Evolutionary conservation across 148 eudicot genomes (phyloP).

Genomic region (Rhododendron vialii): DNA sequence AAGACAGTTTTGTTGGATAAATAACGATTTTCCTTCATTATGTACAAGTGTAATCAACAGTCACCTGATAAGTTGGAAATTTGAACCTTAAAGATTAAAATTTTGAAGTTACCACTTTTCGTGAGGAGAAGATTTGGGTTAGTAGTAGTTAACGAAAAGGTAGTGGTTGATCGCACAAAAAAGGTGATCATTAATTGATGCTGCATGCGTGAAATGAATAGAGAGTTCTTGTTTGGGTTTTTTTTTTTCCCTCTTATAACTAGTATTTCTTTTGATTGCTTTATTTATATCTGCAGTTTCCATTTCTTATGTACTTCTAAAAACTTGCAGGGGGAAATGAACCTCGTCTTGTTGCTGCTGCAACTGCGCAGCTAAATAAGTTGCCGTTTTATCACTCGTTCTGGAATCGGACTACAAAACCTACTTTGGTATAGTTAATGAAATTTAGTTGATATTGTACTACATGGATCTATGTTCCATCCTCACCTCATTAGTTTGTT

Average conservation of each 20-base stretch:
- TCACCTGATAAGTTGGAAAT: neutral
- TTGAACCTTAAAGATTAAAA: neutral
- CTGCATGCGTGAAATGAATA: neutral
- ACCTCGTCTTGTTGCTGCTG: conserved; percentile 89
- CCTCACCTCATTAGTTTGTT: neutral
- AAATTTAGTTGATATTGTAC: neutral
- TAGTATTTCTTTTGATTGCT: neutral
- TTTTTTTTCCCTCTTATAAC: no score
- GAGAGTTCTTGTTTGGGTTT: neutral
- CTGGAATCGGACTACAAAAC: conserved; percentile 95
- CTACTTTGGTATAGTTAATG: conserved; percentile 57
- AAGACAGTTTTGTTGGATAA: neutral
- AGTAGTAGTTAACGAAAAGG: neutral
- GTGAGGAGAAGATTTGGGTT: neutral
- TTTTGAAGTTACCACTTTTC: neutral
- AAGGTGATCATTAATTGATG: neutral
- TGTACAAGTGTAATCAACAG: neutral
- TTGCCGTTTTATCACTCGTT: conserved; percentile 96
- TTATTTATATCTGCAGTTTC: neutral
- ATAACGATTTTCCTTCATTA: neutral
- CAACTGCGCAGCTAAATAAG: conserved; percentile 65
- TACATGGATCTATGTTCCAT: neutral
- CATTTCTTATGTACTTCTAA: neutral
- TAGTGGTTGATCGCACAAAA: neutral
- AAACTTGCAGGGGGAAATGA: conserved; percentile 78